Evolutionary conservation across 768 basidiomycete genomes (phyloP), one percentile per base, ranked within the genome.

Genomic region (Leccinum broughii): DNA sequence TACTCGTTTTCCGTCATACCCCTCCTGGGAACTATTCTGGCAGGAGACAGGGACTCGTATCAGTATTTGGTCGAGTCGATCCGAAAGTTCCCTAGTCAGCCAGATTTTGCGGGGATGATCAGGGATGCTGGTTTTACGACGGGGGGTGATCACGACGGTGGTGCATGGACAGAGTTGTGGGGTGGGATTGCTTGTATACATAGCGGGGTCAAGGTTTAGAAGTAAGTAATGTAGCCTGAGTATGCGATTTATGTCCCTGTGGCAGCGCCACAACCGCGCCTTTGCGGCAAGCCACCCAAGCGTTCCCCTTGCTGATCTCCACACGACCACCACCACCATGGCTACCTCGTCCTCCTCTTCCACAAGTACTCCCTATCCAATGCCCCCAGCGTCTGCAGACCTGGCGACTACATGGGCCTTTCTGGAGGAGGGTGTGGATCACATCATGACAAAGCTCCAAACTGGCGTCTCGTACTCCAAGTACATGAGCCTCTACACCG

Each of bases 51-150:
- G 22, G 89, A 86, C 22, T 96, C 95, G 6, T 99, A 99, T 74
- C 95, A 98, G 73, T 98, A 99, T 73, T 83, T 99, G 49, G 93
- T 98, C 48, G 97, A 99, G 75, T 97, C 95, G 11, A 98, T 99
- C 67, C 89, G 94, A 46, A 86, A 85, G 66, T 98, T 98, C 80
- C 95, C 95, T 28, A 80, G 85, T 11, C 95, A 97, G 73, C 78
- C 83, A 8, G 88, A 91, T 58, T 98, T 98, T 76, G 88, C 95
- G 6, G 76, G 84, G 65, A 90, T 98, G 95, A 92, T 96, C 67
- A 75, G 81, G 62, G 87, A 92, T 22, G 93, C 91, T 6, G 94
- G 94, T 0, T 95, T 96, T 75, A 70, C 80, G 35, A 89, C 85
- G 1, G 90, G 88, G 26, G 80, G 79, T 58, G 84, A 92, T 62